A percentile compares a stretch with the other conserved stretches of the same genome.
phyloP scores from a whole-genome alignment of 306 rosid species.

The Canavalia gladiata region DNA sequence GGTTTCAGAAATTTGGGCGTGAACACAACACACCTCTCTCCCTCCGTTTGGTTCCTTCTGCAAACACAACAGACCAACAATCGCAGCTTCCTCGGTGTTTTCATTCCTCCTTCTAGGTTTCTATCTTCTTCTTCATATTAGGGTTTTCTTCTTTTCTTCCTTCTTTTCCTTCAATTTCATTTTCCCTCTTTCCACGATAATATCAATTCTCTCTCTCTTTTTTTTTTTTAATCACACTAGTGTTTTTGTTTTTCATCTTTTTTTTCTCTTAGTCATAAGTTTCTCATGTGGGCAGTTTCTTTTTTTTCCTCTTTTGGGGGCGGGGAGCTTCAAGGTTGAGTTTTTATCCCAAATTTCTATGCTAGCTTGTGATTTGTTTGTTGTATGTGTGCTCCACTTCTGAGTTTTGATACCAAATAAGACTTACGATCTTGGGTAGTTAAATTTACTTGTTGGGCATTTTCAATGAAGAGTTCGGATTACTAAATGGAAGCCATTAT shows the following conservation, averaged over 20 bases:
- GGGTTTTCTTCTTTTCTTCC: conserved; percentile 44
- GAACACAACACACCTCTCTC: conserved; percentile 17
- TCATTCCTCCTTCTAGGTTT: conserved; percentile 59
- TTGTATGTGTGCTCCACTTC: conserved; percentile 28
- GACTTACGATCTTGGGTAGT: conserved; percentile 24
- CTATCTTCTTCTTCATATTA: conserved; percentile 19
- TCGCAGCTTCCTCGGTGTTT: conserved; percentile 15
- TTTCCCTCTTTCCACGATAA: conserved; percentile 14
- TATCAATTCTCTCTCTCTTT: background rate
- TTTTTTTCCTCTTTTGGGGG: too few species aligned
- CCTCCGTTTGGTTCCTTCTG: conserved; percentile 41
- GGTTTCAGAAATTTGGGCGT: conserved; percentile 36
- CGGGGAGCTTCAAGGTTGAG: background rate
- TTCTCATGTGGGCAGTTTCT: background rate
- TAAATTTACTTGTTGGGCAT: conserved; percentile 12
- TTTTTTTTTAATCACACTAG: background rate
- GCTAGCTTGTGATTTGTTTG: conserved; percentile 8
- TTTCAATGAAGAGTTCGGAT: conserved; percentile 25
- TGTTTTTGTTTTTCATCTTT: too few species aligned
- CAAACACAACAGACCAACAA: conserved; percentile 16
- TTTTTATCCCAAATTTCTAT: conserved; percentile 18
- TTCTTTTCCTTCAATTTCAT: conserved; percentile 4
- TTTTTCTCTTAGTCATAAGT: background rate
- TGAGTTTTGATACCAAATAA: conserved; percentile 4
- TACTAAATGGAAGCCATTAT: conserved; percentile 33